Evolutionary conservation across 2,329 filamentous ascomycete genomes (phyloP).

Genomic region (Delphinella strobiligena): DNA sequence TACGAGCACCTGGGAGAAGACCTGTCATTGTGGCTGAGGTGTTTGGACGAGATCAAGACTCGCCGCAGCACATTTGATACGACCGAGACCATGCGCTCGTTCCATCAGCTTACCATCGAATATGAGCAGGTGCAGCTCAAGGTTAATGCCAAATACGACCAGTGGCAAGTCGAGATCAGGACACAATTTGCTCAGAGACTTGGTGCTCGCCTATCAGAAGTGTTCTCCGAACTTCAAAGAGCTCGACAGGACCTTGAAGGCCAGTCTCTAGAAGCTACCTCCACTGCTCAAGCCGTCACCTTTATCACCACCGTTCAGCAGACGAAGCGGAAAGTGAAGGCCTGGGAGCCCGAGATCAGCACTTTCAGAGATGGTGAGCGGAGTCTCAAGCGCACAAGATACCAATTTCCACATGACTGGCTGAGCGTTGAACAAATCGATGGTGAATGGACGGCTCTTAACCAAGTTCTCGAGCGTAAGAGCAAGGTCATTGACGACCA

Average conservation of each 20-base stretch:
- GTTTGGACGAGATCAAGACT: slow-evolving; percentile 94
- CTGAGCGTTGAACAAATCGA: slow-evolving; percentile 92
- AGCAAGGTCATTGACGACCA: slow-evolving; percentile 94
- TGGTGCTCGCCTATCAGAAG: slow-evolving; percentile 80
- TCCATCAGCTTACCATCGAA: slow-evolving; percentile 89
- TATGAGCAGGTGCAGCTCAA: slow-evolving; percentile 98
- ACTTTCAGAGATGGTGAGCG: slow-evolving; percentile 93
- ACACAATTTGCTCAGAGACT: slow-evolving; percentile 85
- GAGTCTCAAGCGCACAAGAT: slow-evolving; percentile 79
- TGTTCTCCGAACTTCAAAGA: slow-evolving; percentile 83
- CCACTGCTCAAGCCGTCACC: slow-evolving; percentile 90
- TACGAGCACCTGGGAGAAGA: slow-evolving; percentile 87
- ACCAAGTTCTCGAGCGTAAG: slow-evolving; percentile 84
- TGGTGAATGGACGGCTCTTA: slow-evolving; percentile 86
- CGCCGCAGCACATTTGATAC: slow-evolving; percentile 95
- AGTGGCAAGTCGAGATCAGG: slow-evolving; percentile 97
- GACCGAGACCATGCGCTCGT: slow-evolving; percentile 81
- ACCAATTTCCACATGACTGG: slow-evolving; percentile 91
- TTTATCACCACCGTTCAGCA: slow-evolving; percentile 98
- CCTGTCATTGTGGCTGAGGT: slow-evolving; percentile 81
- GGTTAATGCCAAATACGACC: slow-evolving; percentile 97
- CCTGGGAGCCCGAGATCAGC: slow-evolving; percentile 92
- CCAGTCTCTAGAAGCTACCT: slow-evolving; percentile 84
- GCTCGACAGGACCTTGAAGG: slow-evolving; percentile 81
- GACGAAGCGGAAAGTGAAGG: slow-evolving; percentile 84